Percentiles rank a stretch among this genome's conserved stretches.
phyloP scores from a whole-genome alignment of 2,329 filamentous ascomycete genomes.

The Westerdykella aurantiaca region DNA sequence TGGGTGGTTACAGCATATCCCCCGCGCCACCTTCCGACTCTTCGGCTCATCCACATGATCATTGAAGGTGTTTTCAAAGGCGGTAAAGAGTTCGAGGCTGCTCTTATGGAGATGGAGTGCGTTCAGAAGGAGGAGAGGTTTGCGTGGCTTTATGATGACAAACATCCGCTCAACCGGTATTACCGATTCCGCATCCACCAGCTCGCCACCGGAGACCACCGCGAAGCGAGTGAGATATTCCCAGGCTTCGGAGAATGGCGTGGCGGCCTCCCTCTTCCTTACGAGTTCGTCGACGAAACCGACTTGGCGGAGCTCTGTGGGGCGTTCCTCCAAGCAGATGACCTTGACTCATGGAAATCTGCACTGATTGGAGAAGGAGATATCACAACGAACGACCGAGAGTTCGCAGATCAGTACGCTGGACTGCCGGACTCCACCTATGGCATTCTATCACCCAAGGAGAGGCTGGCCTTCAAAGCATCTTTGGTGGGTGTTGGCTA shows the following conservation, averaged over 20 bases:
- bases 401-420: slow-evolving; percentile 25
- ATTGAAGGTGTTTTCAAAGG: slow-evolving; percentile 73
- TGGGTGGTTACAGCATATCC: slow-evolving; percentile 51
- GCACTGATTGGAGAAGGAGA: slow-evolving; percentile 41
- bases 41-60: slow-evolving; percentile 82
- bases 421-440: slow-evolving; percentile 20
- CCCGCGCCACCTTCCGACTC: slow-evolving; percentile 69
- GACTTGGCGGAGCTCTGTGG: slow-evolving; percentile 72
- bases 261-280: slow-evolving; percentile 63
- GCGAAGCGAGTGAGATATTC: slow-evolving; percentile 16
- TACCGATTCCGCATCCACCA: slow-evolving; percentile 92
- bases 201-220: slow-evolving; percentile 57
- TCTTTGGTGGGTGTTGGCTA: slow-evolving; percentile 75
- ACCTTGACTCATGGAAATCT: slow-evolving; percentile 33
- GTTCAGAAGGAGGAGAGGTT: slow-evolving; percentile 85
- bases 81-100: slow-evolving; percentile 82
- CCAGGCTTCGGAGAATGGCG: slow-evolving; percentile 55
- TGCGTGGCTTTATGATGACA: slow-evolving; percentile 85
- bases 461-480: slow-evolving; percentile 38
- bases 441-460: slow-evolving; percentile 24
- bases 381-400: slow-evolving; percentile 17
- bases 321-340: slow-evolving; percentile 71
- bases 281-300: slow-evolving; percentile 64
- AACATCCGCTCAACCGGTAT: slow-evolving; percentile 70
- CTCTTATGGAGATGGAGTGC: slow-evolving; percentile 79